phyloP scores from a whole-genome alignment of 2,329 filamentous ascomycete species.

The Cladosporium halotolerans region DNA sequence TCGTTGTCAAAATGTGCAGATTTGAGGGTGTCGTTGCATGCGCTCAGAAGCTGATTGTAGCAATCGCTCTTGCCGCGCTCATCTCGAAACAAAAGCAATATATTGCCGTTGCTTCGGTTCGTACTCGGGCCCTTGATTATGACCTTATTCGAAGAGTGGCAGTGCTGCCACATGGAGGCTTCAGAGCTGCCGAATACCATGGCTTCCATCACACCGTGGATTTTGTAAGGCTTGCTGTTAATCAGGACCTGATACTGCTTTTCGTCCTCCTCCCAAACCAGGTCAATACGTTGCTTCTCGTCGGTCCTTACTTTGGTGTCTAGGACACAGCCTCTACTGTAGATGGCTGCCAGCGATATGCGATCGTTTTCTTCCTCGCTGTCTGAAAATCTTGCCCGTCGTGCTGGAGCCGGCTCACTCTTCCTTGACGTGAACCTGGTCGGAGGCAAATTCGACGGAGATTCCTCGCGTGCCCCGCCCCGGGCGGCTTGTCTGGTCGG shows the following conservation, averaged over 20 bases:
- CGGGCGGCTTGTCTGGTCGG: no score
- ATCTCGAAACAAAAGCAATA: background rate
- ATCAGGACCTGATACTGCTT: background rate
- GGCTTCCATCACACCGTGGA: background rate
- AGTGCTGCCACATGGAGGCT: background rate
- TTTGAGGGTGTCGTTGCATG: background rate
- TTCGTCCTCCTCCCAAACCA: background rate
- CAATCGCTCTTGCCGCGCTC: background rate
- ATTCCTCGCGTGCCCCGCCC: background rate
- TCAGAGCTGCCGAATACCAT: background rate
- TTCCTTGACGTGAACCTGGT: background rate
- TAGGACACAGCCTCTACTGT: background rate
- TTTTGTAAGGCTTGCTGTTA: background rate
- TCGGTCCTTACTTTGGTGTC: no score
- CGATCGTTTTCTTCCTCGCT: no score
- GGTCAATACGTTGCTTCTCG: background rate
- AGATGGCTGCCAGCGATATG: background rate
- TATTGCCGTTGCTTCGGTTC: background rate
- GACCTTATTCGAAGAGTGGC: background rate
- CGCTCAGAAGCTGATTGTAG: background rate
- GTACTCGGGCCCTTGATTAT: background rate
- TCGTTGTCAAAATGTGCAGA: background rate
- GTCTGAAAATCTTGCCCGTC: no score
- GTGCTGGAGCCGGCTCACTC: no score
- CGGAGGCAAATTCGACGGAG: background rate